Evolutionary conservation across 805 yeast genomes (phyloP), one percentile per base, ranked within the genome.

Genomic region (Maudiozyma turicensis): DNA sequence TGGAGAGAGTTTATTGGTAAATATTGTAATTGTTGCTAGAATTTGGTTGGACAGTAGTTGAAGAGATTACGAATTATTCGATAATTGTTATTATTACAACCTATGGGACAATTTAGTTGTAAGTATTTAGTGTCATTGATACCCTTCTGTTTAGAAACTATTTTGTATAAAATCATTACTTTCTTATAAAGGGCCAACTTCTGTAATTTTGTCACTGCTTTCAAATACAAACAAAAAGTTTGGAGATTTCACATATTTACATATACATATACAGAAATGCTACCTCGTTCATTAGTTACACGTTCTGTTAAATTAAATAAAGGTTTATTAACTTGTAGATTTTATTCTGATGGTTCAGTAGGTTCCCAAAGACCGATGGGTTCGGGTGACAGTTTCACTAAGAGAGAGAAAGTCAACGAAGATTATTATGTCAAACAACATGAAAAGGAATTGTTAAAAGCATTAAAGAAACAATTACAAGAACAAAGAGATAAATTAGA

Each of bases 341-440:
- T 57, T 47, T 65, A 68, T 60, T 54, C 79, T 50, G 87, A 76
- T 58, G 85, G 85, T 48, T 73, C 82, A 56, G 73, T 82, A 46
- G 85, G 85, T 54, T 69, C 81, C 40, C 72, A 77, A 52, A 77
- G 85, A 60, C 59, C 59, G 3, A 67, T 76, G 45, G 48, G 44
- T 10, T 37, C 74, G 46, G 71, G 73, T 43, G 86, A 83, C 60
- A 72, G 82, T 52, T 84, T 84, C 72, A 73, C 78, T 59, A 87
- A 89, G 68, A 89, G 95, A 68, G 99, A 93, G 76, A 84, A 79
- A 72, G 96, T 96, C 54, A 82, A 82, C 65, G 99, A 91, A 74
- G 88, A 84, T 66, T 75, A 73, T 61, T 90, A 81, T 74, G 75
- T 89, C 70, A 86, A 80, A 71, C 82, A 87, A 72, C 95, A 85